Conservation (phyloP, 2,329 filamentous ascomycete species). For the Cladosporium sp. region DNA sequence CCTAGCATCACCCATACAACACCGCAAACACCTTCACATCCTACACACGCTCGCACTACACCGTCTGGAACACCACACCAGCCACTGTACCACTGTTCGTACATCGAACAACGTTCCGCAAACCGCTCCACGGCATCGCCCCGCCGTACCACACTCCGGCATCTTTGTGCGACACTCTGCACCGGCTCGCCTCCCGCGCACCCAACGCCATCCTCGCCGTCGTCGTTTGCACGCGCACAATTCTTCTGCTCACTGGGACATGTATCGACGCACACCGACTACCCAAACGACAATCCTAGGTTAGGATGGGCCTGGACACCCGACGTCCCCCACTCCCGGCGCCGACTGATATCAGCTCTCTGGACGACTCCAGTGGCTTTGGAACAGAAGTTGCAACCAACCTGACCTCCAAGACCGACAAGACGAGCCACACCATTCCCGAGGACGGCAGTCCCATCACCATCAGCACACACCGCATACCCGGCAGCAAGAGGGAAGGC, state of each 20-base stretch:
- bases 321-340: constrained; percentile 66
- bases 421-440: constrained; percentile 75
- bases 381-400: constrained; percentile 62
- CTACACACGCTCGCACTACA: background rate
- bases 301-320: constrained; percentile 46
- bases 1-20: background rate
- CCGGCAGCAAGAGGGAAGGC: constrained; percentile 42
- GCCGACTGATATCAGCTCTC: constrained; percentile 70
- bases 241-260: constrained; percentile 7
- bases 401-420: constrained; percentile 66
- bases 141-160: background rate
- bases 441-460: constrained; percentile 90
- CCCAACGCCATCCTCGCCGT: background rate
- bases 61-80: background rate
- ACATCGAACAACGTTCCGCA: constrained; percentile 7
- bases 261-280: constrained; percentile 14
- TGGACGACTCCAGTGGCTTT: constrained; percentile 52
- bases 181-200: constrained; percentile 9
- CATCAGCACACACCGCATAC: constrained; percentile 73
- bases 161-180: constrained; percentile 6
- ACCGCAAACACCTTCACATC: background rate
- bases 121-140: constrained; percentile 18
- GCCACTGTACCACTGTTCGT: constrained; percentile 12
- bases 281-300: constrained; percentile 9
- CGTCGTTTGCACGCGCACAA: constrained; percentile 15